These are phyloP conservation scores for Hanseniaspora hatyaiensis DNA, from an alignment of 805 yeast genomes.

Conservation along the genomic window DNA sequence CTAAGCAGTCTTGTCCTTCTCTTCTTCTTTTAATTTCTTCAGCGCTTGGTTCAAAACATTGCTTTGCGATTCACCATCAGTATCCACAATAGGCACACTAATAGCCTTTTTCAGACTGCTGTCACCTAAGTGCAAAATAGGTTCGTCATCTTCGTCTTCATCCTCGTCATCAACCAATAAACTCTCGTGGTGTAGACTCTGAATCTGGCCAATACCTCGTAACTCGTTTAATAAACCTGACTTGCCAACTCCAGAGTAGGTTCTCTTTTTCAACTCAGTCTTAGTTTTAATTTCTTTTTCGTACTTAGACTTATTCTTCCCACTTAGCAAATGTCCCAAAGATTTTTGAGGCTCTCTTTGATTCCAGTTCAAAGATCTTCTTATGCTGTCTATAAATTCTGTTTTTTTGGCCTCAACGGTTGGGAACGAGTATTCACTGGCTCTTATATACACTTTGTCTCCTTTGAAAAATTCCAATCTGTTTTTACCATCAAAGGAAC, in stretches of 20 bases:
- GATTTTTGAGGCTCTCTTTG: conserved; percentile 80
- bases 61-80: background rate
- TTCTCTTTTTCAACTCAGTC: conserved; percentile 2
- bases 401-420: conserved; percentile 66
- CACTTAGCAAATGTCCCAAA: conserved; percentile 50
- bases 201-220: conserved; percentile 7
- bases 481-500: conserved; percentile 87
- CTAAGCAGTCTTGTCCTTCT: background rate
- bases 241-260: conserved; percentile 13
- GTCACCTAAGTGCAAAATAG: too few species aligned
- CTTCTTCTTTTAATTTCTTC: conserved; percentile 1
- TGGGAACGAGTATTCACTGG: conserved; percentile 88
- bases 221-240: conserved; percentile 7
- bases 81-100: background rate
- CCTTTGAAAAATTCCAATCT: conserved; percentile 73
- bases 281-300: conserved; percentile 21
- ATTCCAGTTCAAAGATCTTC: conserved; percentile 87
- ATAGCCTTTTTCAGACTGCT: too few species aligned
- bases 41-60: conserved; percentile 2
- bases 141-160: background rate
- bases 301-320: conserved; percentile 41
- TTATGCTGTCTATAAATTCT: conserved; percentile 73
- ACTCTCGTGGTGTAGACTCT: background rate
- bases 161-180: conserved; percentile 5
- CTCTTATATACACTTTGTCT: conserved; percentile 72